A percentile compares a stretch with the other conserved stretches of the same genome.
phyloP scores from a whole-genome alignment of 2,329 filamentous ascomycete genomes.

The Camillea tinctor region DNA sequence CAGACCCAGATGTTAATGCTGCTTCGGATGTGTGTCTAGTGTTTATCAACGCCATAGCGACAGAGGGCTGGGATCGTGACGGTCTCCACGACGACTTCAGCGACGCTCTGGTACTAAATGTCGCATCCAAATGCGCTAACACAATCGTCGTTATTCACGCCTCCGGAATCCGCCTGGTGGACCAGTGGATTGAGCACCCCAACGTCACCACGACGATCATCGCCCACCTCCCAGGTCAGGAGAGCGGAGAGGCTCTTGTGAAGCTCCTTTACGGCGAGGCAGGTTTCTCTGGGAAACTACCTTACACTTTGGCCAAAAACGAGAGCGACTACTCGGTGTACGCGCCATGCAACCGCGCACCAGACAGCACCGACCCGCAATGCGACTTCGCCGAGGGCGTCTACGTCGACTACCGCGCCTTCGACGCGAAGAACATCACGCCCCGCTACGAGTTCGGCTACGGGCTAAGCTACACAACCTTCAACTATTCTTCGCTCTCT shows the following conservation, averaged over 20 bases:
- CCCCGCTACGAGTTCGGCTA: slow-evolving; percentile 56
- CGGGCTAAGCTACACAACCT: slow-evolving; percentile 56
- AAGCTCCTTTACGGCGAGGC: slow-evolving; percentile 58
- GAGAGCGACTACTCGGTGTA: slow-evolving; percentile 52
- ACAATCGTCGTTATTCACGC: slow-evolving; percentile 65
- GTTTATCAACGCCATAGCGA: slow-evolving; percentile 68
- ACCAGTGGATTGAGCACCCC: slow-evolving; percentile 62
- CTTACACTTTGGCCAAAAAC: slow-evolving; percentile 59
- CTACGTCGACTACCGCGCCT: slow-evolving; percentile 54
- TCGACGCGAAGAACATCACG: slow-evolving; percentile 45
- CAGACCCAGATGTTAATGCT: slow-evolving; percentile 44
- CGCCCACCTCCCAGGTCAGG: slow-evolving; percentile 65
- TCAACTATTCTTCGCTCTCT: slow-evolving; percentile 45
- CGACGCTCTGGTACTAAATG: slow-evolving; percentile 57
- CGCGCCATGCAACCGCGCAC: slow-evolving; percentile 43
- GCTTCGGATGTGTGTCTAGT: slow-evolving; percentile 62
- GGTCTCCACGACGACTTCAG: slow-evolving; percentile 68
- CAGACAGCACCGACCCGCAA: slow-evolving; percentile 52
- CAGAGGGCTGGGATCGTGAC: slow-evolving; percentile 70
- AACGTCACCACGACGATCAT: slow-evolving; percentile 65
- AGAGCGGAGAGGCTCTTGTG: slow-evolving; percentile 57
- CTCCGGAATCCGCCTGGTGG: slow-evolving; percentile 59
- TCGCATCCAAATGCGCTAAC: slow-evolving; percentile 59
- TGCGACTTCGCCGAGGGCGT: slow-evolving; percentile 59
- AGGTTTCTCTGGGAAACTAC: slow-evolving; percentile 55